These are phyloP conservation scores for Bothriochloa decipiens DNA, from an alignment of 176 grass and related monocot genomes.

Conservation along the genomic window DNA sequence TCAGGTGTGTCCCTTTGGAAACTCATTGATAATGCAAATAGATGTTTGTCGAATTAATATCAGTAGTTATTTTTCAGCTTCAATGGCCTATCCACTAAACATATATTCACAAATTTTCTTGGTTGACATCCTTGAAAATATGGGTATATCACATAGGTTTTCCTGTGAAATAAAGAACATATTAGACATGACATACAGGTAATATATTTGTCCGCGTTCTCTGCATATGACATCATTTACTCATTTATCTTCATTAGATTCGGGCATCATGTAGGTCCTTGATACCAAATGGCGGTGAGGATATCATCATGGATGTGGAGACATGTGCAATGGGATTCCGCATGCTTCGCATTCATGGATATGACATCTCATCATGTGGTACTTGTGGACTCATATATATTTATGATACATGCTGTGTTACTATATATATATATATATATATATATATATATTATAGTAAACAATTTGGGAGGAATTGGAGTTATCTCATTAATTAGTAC, in stretches of 20 bases:
- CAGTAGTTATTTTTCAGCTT: neutral
- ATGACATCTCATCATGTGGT: neutral
- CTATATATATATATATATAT: too few species aligned
- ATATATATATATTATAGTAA: too few species aligned
- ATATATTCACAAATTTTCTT: neutral
- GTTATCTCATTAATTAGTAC: too few species aligned
- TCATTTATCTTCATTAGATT: neutral
- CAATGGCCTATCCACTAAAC: neutral
- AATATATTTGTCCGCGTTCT: neutral
- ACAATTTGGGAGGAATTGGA: too few species aligned
- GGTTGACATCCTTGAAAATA: neutral
- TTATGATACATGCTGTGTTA: too few species aligned
- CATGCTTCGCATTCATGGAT: neutral
- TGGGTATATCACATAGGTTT: neutral
- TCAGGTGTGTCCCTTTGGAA: slow-evolving; percentile 21
- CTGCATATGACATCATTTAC: neutral
- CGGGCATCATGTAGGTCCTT: neutral
- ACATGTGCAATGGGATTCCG: slow-evolving; percentile 23
- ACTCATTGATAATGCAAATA: neutral
- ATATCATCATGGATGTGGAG: neutral
- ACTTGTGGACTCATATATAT: neutral
- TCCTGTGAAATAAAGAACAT: neutral
- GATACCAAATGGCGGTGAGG: neutral
- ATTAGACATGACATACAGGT: neutral
- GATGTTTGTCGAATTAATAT: neutral